These are phyloP conservation scores for Hypoxylon fragiforme DNA, from an alignment of 495 filamentous ascomycete genomes.

Conservation along the genomic window DNA sequence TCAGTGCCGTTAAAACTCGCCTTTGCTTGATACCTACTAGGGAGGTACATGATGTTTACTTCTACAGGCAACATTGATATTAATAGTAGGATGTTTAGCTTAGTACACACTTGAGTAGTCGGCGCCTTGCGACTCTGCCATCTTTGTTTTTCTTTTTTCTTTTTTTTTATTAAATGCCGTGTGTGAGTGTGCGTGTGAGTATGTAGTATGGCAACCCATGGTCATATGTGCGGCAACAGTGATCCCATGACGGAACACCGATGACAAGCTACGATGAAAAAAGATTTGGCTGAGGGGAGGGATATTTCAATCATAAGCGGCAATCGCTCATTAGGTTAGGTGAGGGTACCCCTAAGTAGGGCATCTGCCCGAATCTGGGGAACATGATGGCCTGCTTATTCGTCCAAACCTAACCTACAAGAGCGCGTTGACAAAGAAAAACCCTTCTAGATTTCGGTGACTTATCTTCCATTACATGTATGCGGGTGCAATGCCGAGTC, in stretches of 20 bases:
- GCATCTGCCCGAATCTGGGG: slow-evolving; percentile 18
- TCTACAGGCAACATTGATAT: too few species aligned
- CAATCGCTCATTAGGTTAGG: too few species aligned
- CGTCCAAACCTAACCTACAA: slow-evolving; percentile 3
- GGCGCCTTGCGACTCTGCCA: neutral
- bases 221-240: slow-evolving; percentile 5
- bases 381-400: neutral
- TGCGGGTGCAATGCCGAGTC: neutral
- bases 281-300: neutral
- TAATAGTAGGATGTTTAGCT: neutral
- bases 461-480: slow-evolving; percentile 21
- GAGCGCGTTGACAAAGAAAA: neutral
- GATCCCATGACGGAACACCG: slow-evolving; percentile 6
- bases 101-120: neutral
- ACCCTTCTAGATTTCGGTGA: slow-evolving; percentile 21
- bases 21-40: too few species aligned
- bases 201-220: neutral
- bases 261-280: slow-evolving; percentile 2
- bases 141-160: neutral
- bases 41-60: too few species aligned
- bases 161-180: neutral
- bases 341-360: too few species aligned
- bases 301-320: too few species aligned
- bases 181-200: neutral
- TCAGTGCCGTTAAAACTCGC: too few species aligned